Conservation (phyloP, 495 filamentous ascomycete genomes). For the Xylaria longipes region DNA sequence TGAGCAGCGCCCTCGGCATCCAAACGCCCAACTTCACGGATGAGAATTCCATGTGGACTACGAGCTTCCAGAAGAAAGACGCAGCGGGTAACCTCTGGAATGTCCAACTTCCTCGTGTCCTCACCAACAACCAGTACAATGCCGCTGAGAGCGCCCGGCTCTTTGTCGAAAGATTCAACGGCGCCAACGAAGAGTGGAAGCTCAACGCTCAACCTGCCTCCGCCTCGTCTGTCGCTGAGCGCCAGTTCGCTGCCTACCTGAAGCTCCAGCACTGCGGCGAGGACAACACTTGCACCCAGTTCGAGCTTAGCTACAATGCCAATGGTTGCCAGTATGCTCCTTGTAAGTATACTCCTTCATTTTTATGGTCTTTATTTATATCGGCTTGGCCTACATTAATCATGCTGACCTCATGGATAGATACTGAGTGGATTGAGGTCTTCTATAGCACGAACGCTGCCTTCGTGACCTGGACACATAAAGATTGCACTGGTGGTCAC, state of each 20-base stretch:
- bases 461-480: neutral
- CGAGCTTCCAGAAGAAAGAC: conserved; percentile 8
- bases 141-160: neutral
- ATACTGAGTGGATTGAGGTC: neutral
- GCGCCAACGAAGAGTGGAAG: conserved; percentile 5
- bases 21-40: conserved; percentile 9
- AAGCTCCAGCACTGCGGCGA: conserved; percentile 5
- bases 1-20: conserved; percentile 5
- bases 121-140: conserved; percentile 8
- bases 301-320: conserved; percentile 13
- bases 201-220: neutral
- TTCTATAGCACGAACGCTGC: conserved; percentile 16
- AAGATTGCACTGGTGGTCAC: neutral
- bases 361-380: neutral
- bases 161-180: neutral
- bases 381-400: neutral
- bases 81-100: neutral
- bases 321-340: conserved; percentile 3
- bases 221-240: neutral
- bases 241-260: conserved; percentile 7
- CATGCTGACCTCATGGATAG: neutral
- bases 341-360: neutral
- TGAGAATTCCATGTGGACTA: neutral
- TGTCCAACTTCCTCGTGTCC: conserved; percentile 4
- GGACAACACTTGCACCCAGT: conserved; percentile 7